Base-by-base conservation (phyloP, 2,329 filamentous ascomycete genomes). In the Microsporum audouinii region DNA sequence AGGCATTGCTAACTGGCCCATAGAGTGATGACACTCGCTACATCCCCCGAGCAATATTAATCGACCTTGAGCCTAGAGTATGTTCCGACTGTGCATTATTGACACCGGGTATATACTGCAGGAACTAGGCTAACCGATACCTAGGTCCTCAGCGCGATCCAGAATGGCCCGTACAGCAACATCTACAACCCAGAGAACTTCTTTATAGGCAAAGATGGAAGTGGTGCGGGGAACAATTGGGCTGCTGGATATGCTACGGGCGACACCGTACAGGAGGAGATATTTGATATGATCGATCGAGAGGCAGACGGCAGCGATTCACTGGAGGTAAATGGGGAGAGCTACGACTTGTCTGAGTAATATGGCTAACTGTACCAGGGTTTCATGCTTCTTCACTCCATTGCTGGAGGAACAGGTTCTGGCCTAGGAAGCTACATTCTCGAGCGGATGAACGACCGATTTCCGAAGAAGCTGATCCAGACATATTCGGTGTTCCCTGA, bases 171-270 rank as follows among this genome's bases (percentile, higher is more conserved):
- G 0, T 99, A 99, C 80, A 90, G 88, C 75, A 97, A 99, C 74
- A 99, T 99, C 63, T 99, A 99, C 83, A 99, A 99, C 73, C 94
- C 94, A 0, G 94, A 99, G 76, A 99, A 99, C 79, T 96, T 97
- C 77, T 99, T 95, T 73, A 85, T 97, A 59, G 90, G 92, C 69
- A 95, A 96, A 73, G 88, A 92, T 76, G 94, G 94, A 62, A 85
- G 89, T 60, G 94, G 94, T 53, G 94, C 94, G 5, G 94, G 91
- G 53, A 99, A 99, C 76, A 99, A 97, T 75, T 99, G 94, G 94
- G 94, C 91, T 63, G 88, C 94, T 70, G 94, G 94, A 55, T 99
- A 99, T 76, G 86, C 94, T 66, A 91, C 89, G 60, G 94, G 91
- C 67, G 91, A 96, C 73, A 81, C 82, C 51, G 90, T 99, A 23